Conservation (phyloP, 176 grass and related monocot species). For the Avena sativa region DNA sequence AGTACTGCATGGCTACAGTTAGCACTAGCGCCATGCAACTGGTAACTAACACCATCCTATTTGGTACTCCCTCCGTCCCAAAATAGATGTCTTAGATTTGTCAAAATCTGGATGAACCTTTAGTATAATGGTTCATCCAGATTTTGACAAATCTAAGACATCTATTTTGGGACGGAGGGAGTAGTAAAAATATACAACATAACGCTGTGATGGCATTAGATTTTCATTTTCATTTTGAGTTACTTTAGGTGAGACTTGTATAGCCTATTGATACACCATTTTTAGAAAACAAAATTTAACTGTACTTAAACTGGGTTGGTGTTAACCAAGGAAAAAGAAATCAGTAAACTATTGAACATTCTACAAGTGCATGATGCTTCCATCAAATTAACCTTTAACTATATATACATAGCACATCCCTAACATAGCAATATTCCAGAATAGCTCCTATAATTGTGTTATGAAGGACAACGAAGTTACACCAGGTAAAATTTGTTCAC, state of each 20-base stretch:
- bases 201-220: not conserved
- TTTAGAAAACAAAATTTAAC: no score
- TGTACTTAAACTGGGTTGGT: not conserved
- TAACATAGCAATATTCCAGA: slow-evolving; percentile 3
- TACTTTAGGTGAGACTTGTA: no score
- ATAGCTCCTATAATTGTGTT: slow-evolving; percentile 20
- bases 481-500: not conserved
- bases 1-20: slow-evolving; percentile 3
- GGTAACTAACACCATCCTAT: not conserved
- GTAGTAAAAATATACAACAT: not conserved
- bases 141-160: no score
- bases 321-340: not conserved
- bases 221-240: not conserved
- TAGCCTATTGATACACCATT: no score
- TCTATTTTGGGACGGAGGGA: no score
- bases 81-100: no score
- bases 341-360: not conserved
- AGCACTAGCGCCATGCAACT: not conserved
- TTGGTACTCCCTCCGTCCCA: no score
- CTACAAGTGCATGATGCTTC: not conserved
- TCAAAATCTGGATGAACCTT: no score
- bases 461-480: not conserved
- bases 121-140: no score
- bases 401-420: not conserved
- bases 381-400: not conserved